Evolutionary conservation across 768 basidiomycete species (phyloP), one percentile per base, ranked within the genome.

Genomic region (Kwoniella botswanensis): DNA sequence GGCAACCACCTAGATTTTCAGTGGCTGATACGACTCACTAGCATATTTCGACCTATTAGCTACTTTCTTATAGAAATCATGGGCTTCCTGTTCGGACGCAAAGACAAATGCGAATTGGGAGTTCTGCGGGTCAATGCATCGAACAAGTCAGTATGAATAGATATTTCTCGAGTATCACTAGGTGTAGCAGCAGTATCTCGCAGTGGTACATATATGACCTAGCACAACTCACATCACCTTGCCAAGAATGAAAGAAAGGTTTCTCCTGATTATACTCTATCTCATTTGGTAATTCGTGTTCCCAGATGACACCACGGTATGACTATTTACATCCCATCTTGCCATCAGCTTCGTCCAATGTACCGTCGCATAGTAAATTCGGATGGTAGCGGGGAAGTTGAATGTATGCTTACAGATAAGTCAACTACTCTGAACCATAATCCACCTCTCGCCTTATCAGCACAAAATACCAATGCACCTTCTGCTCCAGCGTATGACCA

Each of bases 71-170:
- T 88, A 89, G 70, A 98, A 90, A 12, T 88, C 84, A 79, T 89
- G 89, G 0, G 94, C 96, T 74, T 98, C 96, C 4, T 86, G 83
- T 82, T 95, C 93, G 54, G 93, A 90, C 2, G 92, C 88, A 76
- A 97, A 98, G 41, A 95, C 93, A 69, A 98, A 87, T 2, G 92
- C 94, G 75, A 98, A 88, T 90, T 92, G 92, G 78, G 92, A 93
- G 72, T 91, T 88, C 94, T 97, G 80, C 9, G 65, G 12, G 13
- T 55, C 63, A 64, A 29, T 41, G 21, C 55, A 56, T 17, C 12
- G 55, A 12, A 56, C 9, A 0, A 17, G n/a, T 56, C 26, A 56
- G 62, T 52, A n/a, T 12, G 15, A 29, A 2, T 42, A 50, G 18
- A 44, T 44, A 11, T 43, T 44, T 62, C 63, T 29, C 29, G 29